Evolutionary conservation across 495 filamentous ascomycete genomes (phyloP), one percentile per base, ranked within the genome.

Genomic region (Mycothermus thermophilus): DNA sequence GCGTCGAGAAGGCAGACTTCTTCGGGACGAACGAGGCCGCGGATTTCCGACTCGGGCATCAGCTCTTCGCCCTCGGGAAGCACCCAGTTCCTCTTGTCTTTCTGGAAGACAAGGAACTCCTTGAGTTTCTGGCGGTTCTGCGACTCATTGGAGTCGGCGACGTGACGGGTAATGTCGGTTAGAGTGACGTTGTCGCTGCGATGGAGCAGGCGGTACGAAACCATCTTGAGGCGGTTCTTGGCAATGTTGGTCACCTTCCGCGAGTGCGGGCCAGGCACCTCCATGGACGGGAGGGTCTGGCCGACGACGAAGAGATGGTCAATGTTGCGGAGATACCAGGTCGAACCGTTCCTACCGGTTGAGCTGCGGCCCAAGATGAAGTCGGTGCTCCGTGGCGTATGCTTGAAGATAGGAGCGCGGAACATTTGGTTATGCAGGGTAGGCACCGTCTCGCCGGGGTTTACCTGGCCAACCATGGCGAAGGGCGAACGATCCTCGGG

Each of bases 111-210:
- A 35, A 99, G 77, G 55, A 96, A 96, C 48, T 99, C 90, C 47
- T 94, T 90, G 60, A 99, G 76, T 51, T 96, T 95, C 47, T 88
- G 82, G 3, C 90, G 74, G 43, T 93, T 94, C 45, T 94, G 86
- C 47, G 93, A 85, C 48, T 99, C 90, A 16, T 77, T 82, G 8
- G 83, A 85, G 29, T 86, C 85, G 5, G 80, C 78, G 24, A 96
- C 82, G 47, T 99, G 90, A 25, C 72, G 71, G 3, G 83, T 88
- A 27, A 99, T 80, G 40, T 87, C 81, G 35, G 66, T 69, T 12
- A 93, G 73, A 0, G 74, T 72, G 17, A 88, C 67, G 16, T 79
- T 67, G 10, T 72, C 60, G 42, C 72, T 81, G 46, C 82, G 80
- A 35, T 77, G 76, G 43, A 88, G 70, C 34, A 93, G 73, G 17